Base-by-base conservation (phyloP, 2,329 filamentous ascomycete species). In the Venturia asperata region DNA sequence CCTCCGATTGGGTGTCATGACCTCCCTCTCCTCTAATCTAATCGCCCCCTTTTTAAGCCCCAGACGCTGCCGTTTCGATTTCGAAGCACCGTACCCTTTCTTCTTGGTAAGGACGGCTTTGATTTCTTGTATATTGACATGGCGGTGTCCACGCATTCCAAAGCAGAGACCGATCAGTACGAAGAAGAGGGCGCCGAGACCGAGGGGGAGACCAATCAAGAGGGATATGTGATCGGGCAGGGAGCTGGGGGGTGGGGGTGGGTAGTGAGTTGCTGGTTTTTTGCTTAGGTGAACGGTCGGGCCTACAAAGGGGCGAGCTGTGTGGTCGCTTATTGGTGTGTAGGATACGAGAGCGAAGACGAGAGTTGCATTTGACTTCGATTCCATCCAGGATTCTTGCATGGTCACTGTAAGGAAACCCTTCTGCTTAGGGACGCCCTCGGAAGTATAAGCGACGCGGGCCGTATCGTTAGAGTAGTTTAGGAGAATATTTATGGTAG, bases 171-270 rank as follows among this genome's bases (percentile, higher is more conserved):
- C 76, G n/a, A 72, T 66, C 17, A 76, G 68, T 42, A 79, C 72
- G 19, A 76, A 42, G 19, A 76, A 62, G 21, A 79, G 68, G 61
- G 76, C 72, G 24, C 71, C 72, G 10, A 80, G 68, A 17, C 71
- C 72, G 27, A 79, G 70, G 0, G 78, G 78, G 7, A 80, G 68
- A 19, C 78, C 78, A 62, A 79, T 74, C 61, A 72, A 69, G n/a
- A 80, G 70, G 10, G 74, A 77, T 3, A 74, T 61, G 55, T 74
- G 76, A 49, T 71, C 74, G 47, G 69, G 69, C 27, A 69, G 69
- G 13, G 68, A 68, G 15, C 68, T 68, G 27, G 67, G 69, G 4
- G 74, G 72, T 0, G 75, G 72, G 27, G 75, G 72, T 43, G 70
- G 68, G 67, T 73, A 72, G 67, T 78, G 76, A 34, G 72, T 67